Conservation (phyloP, 1,284 basidiomycete species). For the Schizophyllum commune region DNA sequence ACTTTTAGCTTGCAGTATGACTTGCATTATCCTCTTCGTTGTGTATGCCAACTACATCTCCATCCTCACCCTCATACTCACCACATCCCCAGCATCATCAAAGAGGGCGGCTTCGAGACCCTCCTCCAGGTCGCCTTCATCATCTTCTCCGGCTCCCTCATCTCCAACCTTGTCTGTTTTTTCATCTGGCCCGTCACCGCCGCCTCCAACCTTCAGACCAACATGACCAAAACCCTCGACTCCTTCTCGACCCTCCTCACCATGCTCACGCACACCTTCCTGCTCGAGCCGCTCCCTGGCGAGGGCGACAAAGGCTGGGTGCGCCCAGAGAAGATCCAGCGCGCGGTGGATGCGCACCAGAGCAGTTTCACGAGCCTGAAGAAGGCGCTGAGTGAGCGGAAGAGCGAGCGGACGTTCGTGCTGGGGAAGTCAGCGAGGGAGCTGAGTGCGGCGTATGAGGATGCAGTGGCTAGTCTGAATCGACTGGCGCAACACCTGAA, state of each 20-base stretch:
- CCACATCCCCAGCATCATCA: constrained; percentile 56
- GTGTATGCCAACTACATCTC: constrained; percentile 39
- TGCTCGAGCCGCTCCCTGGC: constrained; percentile 63
- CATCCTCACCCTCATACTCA: constrained; percentile 4
- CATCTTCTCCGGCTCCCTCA: constrained; percentile 65
- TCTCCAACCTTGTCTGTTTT: constrained; percentile 83
- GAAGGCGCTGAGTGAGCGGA: constrained; percentile 76
- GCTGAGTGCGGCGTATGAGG: constrained; percentile 58
- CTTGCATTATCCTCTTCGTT: constrained; percentile 77
- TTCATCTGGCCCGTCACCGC: constrained; percentile 81
- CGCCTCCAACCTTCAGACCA: constrained; percentile 71
- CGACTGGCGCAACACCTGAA: constrained; percentile 87
- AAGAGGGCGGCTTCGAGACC: constrained; percentile 79
- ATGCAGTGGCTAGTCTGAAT: constrained; percentile 77
- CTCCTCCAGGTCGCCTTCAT: constrained; percentile 73
- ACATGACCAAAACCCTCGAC: constrained; percentile 80
- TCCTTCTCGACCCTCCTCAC: constrained; percentile 82
- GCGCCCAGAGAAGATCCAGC: constrained; percentile 53
- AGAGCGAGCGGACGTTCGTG: constrained; percentile 62
- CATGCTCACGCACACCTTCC: constrained; percentile 76
- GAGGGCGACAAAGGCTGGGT: constrained; percentile 17
- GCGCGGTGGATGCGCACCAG: constrained; percentile 77
- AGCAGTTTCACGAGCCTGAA: constrained; percentile 83
- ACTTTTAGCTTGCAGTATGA: constrained; percentile 79
- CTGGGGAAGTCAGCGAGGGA: constrained; percentile 28